Conservation (phyloP, 345 rosid species). For the Citrus trifoliata region DNA sequence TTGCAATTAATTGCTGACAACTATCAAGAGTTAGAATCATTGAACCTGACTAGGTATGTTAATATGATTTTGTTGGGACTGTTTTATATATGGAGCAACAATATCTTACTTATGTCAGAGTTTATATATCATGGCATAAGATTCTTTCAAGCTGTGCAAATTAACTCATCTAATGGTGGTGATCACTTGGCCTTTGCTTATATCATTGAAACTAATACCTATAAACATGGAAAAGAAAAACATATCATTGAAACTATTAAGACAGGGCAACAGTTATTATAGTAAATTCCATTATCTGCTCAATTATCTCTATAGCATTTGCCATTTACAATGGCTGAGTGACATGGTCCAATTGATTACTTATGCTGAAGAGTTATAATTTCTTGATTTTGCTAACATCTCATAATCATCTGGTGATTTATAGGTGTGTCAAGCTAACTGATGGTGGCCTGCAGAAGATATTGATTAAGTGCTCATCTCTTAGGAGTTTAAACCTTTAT, state of each 20-base stretch:
- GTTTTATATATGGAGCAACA: not conserved
- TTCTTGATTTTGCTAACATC: not conserved
- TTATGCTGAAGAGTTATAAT: not conserved
- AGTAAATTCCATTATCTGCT: not conserved
- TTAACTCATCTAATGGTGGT: not conserved
- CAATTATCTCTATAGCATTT: not conserved
- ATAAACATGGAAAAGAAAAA: no score
- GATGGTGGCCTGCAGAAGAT: constrained; percentile 72
- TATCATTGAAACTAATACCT: not conserved
- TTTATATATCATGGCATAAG: not conserved
- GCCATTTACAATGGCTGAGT: not conserved
- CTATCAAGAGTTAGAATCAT: constrained; percentile 57
- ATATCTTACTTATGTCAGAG: not conserved
- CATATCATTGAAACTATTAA: not conserved
- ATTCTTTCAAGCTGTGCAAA: not conserved
- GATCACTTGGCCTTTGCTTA: not conserved
- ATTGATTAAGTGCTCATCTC: constrained; percentile 55
- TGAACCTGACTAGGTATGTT: constrained; percentile 80
- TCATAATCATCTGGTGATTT: constrained; percentile 4
- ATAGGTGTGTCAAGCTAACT: constrained; percentile 83
- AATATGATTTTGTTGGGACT: not conserved
- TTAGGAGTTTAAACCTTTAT: constrained; percentile 74
- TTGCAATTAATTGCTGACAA: constrained; percentile 68
- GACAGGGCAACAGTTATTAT: not conserved
- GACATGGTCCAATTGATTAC: not conserved